Evolutionary conservation across 257 asterid species (phyloP).

Genomic region (Cinchona pubescens): DNA sequence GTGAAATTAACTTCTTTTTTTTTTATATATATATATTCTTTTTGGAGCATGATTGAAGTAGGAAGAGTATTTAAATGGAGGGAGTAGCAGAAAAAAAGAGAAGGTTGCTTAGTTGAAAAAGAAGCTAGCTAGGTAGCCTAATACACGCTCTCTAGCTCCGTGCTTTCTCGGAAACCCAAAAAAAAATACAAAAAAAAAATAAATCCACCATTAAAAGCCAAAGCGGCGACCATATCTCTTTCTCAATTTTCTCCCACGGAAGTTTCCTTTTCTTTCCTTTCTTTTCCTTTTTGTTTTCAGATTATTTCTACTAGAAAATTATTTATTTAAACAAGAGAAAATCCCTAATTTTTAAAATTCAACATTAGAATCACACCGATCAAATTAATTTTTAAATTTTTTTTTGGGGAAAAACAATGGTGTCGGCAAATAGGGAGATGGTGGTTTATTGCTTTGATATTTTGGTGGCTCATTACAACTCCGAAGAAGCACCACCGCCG

Average conservation of each 20-base stretch:
- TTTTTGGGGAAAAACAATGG: slow-evolving; percentile 44
- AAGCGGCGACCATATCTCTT: background rate
- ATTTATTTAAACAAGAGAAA: background rate
- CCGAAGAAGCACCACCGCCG: slow-evolving; percentile 77
- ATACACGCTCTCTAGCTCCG: too few species aligned
- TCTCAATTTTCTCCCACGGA: slow-evolving; percentile 1
- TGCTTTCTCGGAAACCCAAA: slow-evolving; percentile 12
- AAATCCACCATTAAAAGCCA: background rate
- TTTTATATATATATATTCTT: too few species aligned
- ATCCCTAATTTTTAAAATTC: slow-evolving; percentile 11
- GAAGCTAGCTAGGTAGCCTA: background rate
- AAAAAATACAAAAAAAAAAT: too few species aligned
- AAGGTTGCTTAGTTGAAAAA: background rate
- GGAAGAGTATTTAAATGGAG: background rate
- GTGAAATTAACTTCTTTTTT: too few species aligned
- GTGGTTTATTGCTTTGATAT: slow-evolving; percentile 92
- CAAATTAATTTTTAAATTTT: background rate
- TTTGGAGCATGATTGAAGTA: background rate
- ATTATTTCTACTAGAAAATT: background rate
- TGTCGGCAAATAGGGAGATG: slow-evolving; percentile 95
- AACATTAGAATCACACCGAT: slow-evolving; percentile 3
- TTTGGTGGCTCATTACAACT: slow-evolving; percentile 84
- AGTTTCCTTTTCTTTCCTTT: background rate
- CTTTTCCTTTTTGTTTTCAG: background rate
- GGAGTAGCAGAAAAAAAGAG: background rate